Base-by-base conservation (phyloP, 306 rosid species). In the Cicer judaicum region DNA sequence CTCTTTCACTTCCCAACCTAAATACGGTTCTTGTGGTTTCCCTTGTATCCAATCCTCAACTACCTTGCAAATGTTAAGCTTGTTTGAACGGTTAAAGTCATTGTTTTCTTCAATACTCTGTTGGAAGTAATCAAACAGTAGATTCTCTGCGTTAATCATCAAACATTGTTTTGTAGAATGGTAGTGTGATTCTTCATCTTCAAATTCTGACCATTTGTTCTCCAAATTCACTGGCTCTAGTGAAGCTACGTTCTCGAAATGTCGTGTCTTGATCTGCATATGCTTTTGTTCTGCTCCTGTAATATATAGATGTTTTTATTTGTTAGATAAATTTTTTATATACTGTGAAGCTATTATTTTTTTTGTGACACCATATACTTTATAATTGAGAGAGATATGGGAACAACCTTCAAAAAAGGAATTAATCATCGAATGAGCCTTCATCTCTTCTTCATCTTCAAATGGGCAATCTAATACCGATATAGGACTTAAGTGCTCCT, bases 401-500 rank as follows among this genome's bases (percentile, higher is more conserved):
- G 43, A 38, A 39, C 8, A 38, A 89, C 98, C 90, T 86, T 87
- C 75, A 16, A 67, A 50, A 29, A 44, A 57, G 24, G 82, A 60
- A 48, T 68, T 57, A 24, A 41, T 70, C 14, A 53, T 53, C 67
- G 73, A 83, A 42, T 84, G 81, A 18, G 89, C 79, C 64, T 50
- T 52, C 1, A 68, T 48, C 4, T 80, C 87, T 64, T 89, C 86
- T 61, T 93, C 98, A 10, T 93, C 94, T 77, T 87, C 81, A 61
- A 91, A 90, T 8, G 93, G 93, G 63, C 91, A 84, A 54, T 90
- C 91, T 68, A 91, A 82, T 60, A 88, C 85, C 0, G 99, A 94
- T 10, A 88, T 86, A 9, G 99, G 99, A 80, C 99, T 94, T 13
- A 85, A 83, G 50, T 92, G 99, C 64, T 88, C 92, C 69, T 94